phyloP scores from a whole-genome alignment of 2,329 filamentous ascomycete species.

The Apiospora marii region DNA sequence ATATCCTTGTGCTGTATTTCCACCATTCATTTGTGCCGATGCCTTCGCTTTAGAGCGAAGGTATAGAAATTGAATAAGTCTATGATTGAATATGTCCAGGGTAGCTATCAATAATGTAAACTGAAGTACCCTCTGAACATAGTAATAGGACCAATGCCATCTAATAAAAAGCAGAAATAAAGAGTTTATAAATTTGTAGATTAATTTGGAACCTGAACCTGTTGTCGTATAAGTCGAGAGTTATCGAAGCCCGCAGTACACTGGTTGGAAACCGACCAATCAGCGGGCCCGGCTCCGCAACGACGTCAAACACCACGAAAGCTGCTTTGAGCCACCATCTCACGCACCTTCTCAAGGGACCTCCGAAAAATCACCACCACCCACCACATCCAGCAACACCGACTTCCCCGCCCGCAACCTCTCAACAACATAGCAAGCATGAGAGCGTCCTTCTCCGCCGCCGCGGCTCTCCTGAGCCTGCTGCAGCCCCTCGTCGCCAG shows the following conservation, averaged over 20 bases:
- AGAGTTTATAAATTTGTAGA: no score
- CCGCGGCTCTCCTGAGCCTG: constrained; percentile 6
- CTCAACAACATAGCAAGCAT: neutral
- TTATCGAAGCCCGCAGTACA: neutral
- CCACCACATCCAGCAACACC: neutral
- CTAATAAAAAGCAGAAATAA: neutral
- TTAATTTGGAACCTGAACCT: neutral
- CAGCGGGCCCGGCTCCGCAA: neutral
- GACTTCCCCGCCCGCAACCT: neutral
- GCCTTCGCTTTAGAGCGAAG: no score
- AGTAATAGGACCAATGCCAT: neutral
- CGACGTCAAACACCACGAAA: constrained; percentile 18
- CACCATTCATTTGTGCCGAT: no score
- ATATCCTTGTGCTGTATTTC: neutral
- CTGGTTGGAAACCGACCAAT: neutral
- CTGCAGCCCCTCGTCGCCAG: constrained; percentile 41
- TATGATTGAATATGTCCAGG: no score
- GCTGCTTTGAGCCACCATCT: constrained; percentile 3
- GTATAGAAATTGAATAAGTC: no score
- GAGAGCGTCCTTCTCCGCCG: neutral
- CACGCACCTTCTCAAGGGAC: neutral
- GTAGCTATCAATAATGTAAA: no score
- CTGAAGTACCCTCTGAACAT: no score
- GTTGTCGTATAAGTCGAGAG: neutral
- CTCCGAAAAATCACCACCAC: neutral